phyloP scores from a whole-genome alignment of 805 yeast genomes.

The Candida sonorensis region DNA sequence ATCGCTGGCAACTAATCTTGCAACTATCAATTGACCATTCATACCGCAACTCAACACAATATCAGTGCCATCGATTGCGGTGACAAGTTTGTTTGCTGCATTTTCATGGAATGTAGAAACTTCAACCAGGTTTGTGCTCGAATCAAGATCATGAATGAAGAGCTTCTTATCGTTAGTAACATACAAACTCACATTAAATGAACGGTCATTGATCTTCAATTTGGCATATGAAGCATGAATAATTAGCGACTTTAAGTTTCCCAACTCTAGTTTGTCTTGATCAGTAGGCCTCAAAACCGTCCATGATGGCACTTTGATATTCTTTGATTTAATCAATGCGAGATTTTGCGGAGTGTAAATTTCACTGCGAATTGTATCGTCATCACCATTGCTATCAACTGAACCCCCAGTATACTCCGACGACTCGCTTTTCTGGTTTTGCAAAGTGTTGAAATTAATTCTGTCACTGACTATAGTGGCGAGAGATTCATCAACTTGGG shows the following conservation, averaged over 20 bases:
- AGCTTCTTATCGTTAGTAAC: slow-evolving; percentile 22
- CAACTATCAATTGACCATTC: slow-evolving; percentile 23
- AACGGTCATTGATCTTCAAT: slow-evolving; percentile 5
- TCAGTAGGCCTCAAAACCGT: slow-evolving; percentile 15
- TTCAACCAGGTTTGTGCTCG: slow-evolving; percentile 6
- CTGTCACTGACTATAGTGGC: slow-evolving; percentile 30
- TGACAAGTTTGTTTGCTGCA: slow-evolving; percentile 15
- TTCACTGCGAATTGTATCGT: slow-evolving; percentile 3
- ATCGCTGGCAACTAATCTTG: slow-evolving; percentile 4
- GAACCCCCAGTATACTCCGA: too few relatives aligned
- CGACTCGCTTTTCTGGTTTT: slow-evolving; percentile 4
- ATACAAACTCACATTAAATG: slow-evolving; percentile 16
- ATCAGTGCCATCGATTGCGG: slow-evolving; percentile 15
- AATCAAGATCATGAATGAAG: slow-evolving; percentile 19
- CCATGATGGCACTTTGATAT: slow-evolving; percentile 21
- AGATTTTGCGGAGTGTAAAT: slow-evolving; percentile 20
- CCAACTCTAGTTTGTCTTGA: slow-evolving; percentile 7
- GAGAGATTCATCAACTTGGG: slow-evolving; percentile 28
- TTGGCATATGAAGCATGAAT: slow-evolving; percentile 15
- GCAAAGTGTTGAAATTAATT: slow-evolving; percentile 18
- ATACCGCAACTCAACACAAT: slow-evolving; percentile 25
- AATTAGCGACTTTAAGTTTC: slow-evolving; percentile 17
- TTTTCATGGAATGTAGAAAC: slow-evolving; percentile 11
- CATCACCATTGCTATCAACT: too few relatives aligned
- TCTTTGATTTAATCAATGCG: slow-evolving; percentile 12